phyloP scores from a whole-genome alignment of 2,329 filamentous ascomycete species.

The Xenoacremonium recifei region DNA sequence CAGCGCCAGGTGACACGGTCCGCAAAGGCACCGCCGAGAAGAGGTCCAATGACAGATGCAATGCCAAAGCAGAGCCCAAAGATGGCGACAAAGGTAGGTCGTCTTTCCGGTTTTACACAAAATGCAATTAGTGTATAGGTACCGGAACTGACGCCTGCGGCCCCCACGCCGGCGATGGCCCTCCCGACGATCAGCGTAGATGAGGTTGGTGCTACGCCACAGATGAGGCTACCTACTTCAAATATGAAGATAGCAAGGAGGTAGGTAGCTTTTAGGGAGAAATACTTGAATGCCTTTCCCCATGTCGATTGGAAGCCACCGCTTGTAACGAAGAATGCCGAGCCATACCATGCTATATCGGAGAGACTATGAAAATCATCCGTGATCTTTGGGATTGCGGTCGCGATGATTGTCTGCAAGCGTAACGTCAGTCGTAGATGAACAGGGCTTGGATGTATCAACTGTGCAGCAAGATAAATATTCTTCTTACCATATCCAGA shows the following conservation, averaged over 20 bases:
- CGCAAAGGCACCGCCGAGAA: constrained; percentile 31
- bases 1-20: too few relatives aligned
- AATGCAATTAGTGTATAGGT: constrained; percentile 47
- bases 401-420: too few relatives aligned
- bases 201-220: constrained; percentile 40
- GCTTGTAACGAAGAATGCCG: too few relatives aligned
- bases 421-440: too few relatives aligned
- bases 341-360: too few relatives aligned
- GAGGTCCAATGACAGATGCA: constrained; percentile 26
- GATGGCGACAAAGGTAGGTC: constrained; percentile 29
- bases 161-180: constrained; percentile 42
- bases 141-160: constrained; percentile 45
- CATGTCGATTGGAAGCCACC: too few relatives aligned
- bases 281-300: constrained; percentile 51
- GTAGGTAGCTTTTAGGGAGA: constrained; percentile 47
- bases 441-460: too few relatives aligned
- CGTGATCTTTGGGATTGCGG: too few relatives aligned
- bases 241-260: constrained; percentile 43
- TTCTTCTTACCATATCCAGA: too few relatives aligned
- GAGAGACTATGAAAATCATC: too few relatives aligned
- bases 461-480: too few relatives aligned
- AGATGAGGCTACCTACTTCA: constrained; percentile 21
- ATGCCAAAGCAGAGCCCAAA: constrained; percentile 28
- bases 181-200: constrained; percentile 45
- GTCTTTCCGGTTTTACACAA: constrained; percentile 25